Base-by-base conservation (phyloP, 371 early-diverging fungal genomes). In the Mucor mucedo region DNA sequence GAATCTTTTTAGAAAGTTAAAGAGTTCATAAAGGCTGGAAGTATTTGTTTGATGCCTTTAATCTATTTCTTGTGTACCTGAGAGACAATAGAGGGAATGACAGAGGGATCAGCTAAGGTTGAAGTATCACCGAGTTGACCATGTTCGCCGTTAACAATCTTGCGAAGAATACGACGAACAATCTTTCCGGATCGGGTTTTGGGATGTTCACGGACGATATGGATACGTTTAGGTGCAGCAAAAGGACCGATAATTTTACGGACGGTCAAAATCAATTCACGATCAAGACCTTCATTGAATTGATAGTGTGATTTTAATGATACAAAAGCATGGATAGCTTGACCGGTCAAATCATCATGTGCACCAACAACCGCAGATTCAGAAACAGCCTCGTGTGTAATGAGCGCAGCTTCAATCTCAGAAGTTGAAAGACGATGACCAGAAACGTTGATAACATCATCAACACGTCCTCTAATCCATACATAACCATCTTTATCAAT, bases 141-240 rank as follows among this genome's bases (percentile, higher is more conserved):
- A 5, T 87, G 83, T 67, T 98, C 95, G 61, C 89, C 89, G 14
- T 85, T 88, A 16, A 96, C 92, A 63, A 97, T 87, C 86, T 95
- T 97, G 67, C 98, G 82, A 72, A 99, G 78, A 56, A 99, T 89
- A 58, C 99, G 87, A 35, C 96, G 86, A 88, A 97, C 93, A 67
- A 99, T 93, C 84, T 99, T 99, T 55, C 99, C 99, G 13, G 92
- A 93, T 9, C 98, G 87, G 11, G 99, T 99, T 83, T 99, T 98
- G 66, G 99, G 99, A 60, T 98, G 83, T 60, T 95, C 98, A 38
- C 81, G 83, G 16, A 91, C 88, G 58, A 98, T 68, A 63, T 95
- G 80, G 44, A 99, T 84, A 42, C 83, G 78, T 76, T 95, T 95
- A 21, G 98, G 97, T 9, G 91, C 84, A n/a, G 97, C 96, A 68